A percentile compares a stretch with the other conserved stretches of the same genome.
Evolutionary conservation across 257 asterid species (phyloP).

Genomic region (Echites panduratus): DNA sequence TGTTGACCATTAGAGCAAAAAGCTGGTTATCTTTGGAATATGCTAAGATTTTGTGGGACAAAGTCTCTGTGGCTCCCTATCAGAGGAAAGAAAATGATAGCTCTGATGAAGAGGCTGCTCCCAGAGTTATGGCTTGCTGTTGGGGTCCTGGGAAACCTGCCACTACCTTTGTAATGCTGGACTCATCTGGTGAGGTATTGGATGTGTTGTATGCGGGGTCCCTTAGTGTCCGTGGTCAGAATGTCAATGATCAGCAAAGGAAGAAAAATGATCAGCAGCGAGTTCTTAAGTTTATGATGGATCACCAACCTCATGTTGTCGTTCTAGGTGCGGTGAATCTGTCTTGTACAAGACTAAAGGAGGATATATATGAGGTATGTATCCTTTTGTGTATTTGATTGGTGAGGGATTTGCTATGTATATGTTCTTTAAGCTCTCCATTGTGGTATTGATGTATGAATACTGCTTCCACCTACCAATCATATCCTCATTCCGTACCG

Average conservation of each 20-base stretch:
- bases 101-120: slow-evolving; percentile 83
- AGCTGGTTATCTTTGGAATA: slow-evolving; percentile 70
- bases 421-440: not conserved
- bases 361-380: slow-evolving; percentile 88
- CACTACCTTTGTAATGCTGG: slow-evolving; percentile 95
- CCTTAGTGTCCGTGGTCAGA: slow-evolving; percentile 81
- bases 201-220: slow-evolving; percentile 86
- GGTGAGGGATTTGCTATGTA: not conserved
- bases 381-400: not conserved
- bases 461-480: not conserved
- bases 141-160: slow-evolving; percentile 99
- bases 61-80: slow-evolving; percentile 82
- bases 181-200: slow-evolving; percentile 90
- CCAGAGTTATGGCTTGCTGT: slow-evolving; percentile 99
- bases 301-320: slow-evolving; percentile 92
- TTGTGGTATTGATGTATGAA: not conserved
- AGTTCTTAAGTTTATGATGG: slow-evolving; percentile 93
- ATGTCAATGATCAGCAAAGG: slow-evolving; percentile 76
- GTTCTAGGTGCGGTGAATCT: slow-evolving; percentile 91
- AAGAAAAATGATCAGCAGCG: slow-evolving; percentile 95
- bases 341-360: slow-evolving; percentile 85
- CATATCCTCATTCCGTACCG: not conserved
- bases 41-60: slow-evolving; percentile 81
- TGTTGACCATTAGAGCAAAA: slow-evolving; percentile 74
- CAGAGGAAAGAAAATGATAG: slow-evolving; percentile 75